Percentiles rank a stretch among this genome's conserved stretches.
phyloP scores from a whole-genome alignment of 176 grass and related monocot species.

The Rhipidocladum racemiflorum region DNA sequence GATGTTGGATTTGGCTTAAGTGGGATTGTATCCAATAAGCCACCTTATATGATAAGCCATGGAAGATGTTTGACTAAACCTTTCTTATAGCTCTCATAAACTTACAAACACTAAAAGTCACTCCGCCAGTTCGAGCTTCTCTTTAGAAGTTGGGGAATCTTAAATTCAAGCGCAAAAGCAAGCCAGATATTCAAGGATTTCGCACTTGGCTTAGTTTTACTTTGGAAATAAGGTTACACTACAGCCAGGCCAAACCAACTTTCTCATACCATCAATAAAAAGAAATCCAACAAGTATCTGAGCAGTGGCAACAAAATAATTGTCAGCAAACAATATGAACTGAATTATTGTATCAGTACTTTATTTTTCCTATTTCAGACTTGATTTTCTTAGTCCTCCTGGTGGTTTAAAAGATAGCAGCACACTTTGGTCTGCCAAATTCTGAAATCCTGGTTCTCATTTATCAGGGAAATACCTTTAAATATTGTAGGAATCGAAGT shows the following conservation, averaged over 20 bases:
- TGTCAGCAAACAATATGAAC: background rate
- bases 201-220: background rate
- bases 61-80: background rate
- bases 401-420: background rate
- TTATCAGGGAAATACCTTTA: conserved; percentile 50
- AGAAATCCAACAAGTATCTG: background rate
- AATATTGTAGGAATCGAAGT: conserved; percentile 76
- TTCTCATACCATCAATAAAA: background rate
- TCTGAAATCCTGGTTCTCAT: background rate
- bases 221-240: background rate
- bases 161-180: background rate
- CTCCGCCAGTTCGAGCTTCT: background rate
- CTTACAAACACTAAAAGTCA: background rate
- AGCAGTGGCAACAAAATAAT: conserved; percentile 17
- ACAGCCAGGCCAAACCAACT: background rate
- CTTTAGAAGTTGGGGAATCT: background rate
- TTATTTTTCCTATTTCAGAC: background rate
- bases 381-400: background rate
- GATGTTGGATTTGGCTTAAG: background rate
- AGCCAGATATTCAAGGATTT: background rate
- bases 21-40: no score
- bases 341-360: background rate
- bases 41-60: no score
- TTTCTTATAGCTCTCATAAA: background rate
- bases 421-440: background rate